phyloP scores from a whole-genome alignment of 1,139 yeast genomes.

The Kodamaea fungicola region DNA sequence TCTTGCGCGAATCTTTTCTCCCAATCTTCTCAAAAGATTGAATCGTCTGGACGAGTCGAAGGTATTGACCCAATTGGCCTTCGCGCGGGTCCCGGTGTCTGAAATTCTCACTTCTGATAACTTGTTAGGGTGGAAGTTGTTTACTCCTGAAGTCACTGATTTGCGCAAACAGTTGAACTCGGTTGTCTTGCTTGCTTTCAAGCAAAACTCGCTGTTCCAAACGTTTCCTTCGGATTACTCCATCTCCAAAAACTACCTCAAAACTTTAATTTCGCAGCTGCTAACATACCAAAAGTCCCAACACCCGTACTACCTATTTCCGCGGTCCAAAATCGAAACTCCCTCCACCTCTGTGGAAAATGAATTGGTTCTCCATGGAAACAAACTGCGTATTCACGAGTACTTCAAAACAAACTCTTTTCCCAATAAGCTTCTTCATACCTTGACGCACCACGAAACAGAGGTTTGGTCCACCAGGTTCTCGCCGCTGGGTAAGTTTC shows the following conservation, averaged over 20 bases:
- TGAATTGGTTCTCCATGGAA: conserved; percentile 9
- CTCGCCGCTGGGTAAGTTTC: conserved; percentile 69
- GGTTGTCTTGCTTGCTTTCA: conserved; percentile 5
- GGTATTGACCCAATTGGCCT: conserved; percentile 19
- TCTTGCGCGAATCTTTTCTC: conserved; percentile 8
- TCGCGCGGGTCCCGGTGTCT: conserved; percentile 3
- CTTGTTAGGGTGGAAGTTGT: neutral
- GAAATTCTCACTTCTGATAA: neutral
- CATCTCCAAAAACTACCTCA: conserved; percentile 20
- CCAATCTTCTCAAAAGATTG: conserved; percentile 11
- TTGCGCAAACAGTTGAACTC: neutral
- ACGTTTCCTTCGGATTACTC: conserved; percentile 9
- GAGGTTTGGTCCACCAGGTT: conserved; percentile 86
- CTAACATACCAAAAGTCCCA: conserved; percentile 24
- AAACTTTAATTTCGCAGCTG: conserved; percentile 28
- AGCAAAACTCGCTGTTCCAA: conserved; percentile 5
- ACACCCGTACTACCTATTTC: conserved; percentile 35
- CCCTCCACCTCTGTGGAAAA: conserved; percentile 5
- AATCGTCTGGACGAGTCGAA: conserved; percentile 28
- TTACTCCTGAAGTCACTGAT: neutral
- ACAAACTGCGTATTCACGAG: conserved; percentile 5
- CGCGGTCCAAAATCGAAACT: conserved; percentile 17
- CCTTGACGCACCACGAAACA: conserved; percentile 53
- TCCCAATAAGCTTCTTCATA: conserved; percentile 43
- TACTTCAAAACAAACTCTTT: conserved; percentile 23